A percentile compares a stretch with the other conserved stretches of the same genome.
Conservation (phyloP, 192 early-diverging fungal genomes). For the Diversispora epigaea region DNA sequence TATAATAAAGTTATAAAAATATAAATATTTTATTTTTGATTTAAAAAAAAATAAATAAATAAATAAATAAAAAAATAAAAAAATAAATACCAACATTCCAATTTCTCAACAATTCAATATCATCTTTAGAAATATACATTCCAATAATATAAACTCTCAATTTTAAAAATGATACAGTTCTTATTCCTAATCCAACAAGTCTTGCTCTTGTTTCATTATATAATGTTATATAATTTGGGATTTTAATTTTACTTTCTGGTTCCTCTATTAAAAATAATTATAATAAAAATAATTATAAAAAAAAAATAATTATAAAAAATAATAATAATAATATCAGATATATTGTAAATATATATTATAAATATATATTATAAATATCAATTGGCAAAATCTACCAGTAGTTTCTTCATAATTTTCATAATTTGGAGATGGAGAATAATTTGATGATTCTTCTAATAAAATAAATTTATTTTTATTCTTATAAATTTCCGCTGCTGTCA, state of each 20-base stretch:
- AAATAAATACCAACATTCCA: slow-evolving; percentile 38
- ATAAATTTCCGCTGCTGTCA: no score
- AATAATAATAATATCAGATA: no score
- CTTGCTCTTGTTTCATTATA: slow-evolving; percentile 45
- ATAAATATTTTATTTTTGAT: no score
- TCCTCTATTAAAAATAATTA: slow-evolving; percentile 33
- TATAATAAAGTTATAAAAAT: no score
- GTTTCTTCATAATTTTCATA: no score
- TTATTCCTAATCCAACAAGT: slow-evolving; percentile 52
- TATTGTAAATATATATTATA: no score
- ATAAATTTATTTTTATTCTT: no score
- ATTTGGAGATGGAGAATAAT: no score
- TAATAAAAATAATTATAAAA: background rate
- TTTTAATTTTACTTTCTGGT: slow-evolving; percentile 39
- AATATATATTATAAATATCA: no score
- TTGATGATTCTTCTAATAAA: no score
- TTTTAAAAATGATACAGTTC: slow-evolving; percentile 55
- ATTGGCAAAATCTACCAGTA: no score
- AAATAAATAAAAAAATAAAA: background rate
- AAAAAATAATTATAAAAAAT: background rate
- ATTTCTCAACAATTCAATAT: slow-evolving; percentile 37
- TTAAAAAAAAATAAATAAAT: slow-evolving; percentile 2
- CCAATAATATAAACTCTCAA: slow-evolving; percentile 56
- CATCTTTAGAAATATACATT: slow-evolving; percentile 48
- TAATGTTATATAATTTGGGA: slow-evolving; percentile 44